Percentiles rank a stretch among this genome's conserved stretches.
phyloP scores from a whole-genome alignment of 75 land plant genomes.

The Selaginella moellendorffii region DNA sequence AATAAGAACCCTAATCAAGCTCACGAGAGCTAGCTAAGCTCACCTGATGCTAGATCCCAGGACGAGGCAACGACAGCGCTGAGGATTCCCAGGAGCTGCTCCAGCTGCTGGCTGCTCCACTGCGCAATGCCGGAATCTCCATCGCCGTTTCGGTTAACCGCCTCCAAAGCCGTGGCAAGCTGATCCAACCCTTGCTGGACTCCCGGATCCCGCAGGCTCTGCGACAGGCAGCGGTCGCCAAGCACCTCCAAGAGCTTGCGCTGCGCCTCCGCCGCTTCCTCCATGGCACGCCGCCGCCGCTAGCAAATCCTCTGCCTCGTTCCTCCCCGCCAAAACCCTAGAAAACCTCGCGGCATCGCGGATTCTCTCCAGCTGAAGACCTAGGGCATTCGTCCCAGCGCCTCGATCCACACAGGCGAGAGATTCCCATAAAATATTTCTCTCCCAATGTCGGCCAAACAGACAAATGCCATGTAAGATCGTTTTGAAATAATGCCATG shows the following conservation, averaged over 20 bases:
- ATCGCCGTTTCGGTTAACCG: no score
- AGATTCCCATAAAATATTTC: no score
- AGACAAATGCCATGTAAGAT: no score
- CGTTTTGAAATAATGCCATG: no score
- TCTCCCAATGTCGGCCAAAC: no score
- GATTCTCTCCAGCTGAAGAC: no score
- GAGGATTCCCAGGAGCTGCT: not conserved
- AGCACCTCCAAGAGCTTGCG: not conserved
- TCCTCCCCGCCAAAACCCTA: no score
- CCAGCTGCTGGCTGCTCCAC: not conserved
- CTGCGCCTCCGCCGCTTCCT: not conserved
- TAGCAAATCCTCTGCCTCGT: no score
- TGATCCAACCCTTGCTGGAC: not conserved
- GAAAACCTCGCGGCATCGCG: no score
- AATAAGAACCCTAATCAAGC: not conserved
- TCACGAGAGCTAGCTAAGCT: not conserved
- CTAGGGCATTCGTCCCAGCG: no score
- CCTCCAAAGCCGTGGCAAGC: not conserved
- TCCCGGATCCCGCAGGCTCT: not conserved
- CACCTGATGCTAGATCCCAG: not conserved
- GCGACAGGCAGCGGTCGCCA: not conserved
- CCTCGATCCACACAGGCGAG: no score
- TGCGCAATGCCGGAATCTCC: not conserved
- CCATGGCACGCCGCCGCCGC: no score
- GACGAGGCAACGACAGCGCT: not conserved